phyloP scores from a whole-genome alignment of 495 filamentous ascomycete species.

The Penicillium fimorum region DNA sequence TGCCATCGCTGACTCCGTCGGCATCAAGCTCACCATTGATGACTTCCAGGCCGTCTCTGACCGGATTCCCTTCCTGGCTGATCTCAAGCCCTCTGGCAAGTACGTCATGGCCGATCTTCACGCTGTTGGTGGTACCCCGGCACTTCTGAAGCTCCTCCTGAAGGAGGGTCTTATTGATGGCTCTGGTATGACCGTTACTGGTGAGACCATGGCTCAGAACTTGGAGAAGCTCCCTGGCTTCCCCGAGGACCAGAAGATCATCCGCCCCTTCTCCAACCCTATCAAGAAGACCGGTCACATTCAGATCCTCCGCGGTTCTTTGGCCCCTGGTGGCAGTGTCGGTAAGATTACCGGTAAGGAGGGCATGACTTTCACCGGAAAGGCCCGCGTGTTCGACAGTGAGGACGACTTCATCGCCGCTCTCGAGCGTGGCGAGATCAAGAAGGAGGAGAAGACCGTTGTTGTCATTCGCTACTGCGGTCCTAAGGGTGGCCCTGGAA shows the following conservation, averaged over 20 bases:
- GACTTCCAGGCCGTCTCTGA: conserved; percentile 97
- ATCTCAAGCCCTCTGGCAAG: conserved; percentile 95
- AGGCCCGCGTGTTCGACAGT: conserved; percentile 81
- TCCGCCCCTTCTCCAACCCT: conserved; percentile 85
- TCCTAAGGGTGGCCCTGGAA: conserved; percentile 91
- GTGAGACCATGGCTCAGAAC: conserved; percentile 91
- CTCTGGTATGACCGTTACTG: conserved; percentile 86
- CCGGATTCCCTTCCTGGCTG: conserved; percentile 87
- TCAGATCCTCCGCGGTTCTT: conserved; percentile 88
- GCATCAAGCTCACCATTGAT: conserved; percentile 90
- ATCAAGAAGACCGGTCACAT: conserved; percentile 96
- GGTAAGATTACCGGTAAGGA: conserved; percentile 99
- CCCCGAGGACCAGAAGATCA: conserved; percentile 81
- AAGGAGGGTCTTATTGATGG: conserved; percentile 88
- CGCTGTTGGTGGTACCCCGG: conserved; percentile 87
- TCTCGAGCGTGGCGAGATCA: conserved; percentile 78
- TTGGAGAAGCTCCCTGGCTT: conserved; percentile 74
- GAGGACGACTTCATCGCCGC: conserved; percentile 79
- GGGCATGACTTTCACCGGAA: conserved; percentile 82
- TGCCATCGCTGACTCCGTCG: conserved; percentile 92
- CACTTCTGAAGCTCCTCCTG: conserved; percentile 87
- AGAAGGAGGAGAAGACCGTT: conserved; percentile 96
- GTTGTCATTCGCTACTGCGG: conserved; percentile 97
- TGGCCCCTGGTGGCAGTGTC: conserved; percentile 88
- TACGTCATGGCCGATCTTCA: conserved; percentile 93